These are phyloP conservation scores for Coleophoma cylindrospora DNA, from an alignment of 2,329 filamentous ascomycete species.

Conservation along the genomic window DNA sequence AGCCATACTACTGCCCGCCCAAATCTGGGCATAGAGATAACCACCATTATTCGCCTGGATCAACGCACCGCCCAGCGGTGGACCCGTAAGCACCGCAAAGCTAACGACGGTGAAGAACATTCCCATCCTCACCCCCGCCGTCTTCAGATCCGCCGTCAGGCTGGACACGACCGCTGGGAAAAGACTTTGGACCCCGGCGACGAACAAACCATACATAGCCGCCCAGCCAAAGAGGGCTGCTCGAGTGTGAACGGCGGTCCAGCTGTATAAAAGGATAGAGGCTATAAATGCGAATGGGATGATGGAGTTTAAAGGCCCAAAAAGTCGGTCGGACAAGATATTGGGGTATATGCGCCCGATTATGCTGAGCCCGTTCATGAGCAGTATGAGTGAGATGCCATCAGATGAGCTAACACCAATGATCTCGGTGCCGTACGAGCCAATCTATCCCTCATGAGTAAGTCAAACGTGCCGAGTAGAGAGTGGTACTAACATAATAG, in stretches of 20 bases:
- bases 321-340: slow-evolving; percentile 39
- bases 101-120: slow-evolving; percentile 46
- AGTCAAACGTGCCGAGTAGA: neutral
- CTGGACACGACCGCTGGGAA: slow-evolving; percentile 42
- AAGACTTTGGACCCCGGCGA: slow-evolving; percentile 40
- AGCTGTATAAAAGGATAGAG: slow-evolving; percentile 31
- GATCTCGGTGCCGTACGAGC: slow-evolving; percentile 23
- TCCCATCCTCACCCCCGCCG: slow-evolving; percentile 44
- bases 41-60: slow-evolving; percentile 34
- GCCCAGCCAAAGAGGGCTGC: slow-evolving; percentile 40
- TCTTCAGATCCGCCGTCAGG: slow-evolving; percentile 43
- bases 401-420: slow-evolving; percentile 29
- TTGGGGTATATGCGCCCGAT: slow-evolving; percentile 43
- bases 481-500: slow-evolving; percentile 27
- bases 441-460: slow-evolving; percentile 1
- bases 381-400: slow-evolving; percentile 38
- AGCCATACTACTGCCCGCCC: neutral
- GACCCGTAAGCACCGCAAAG: slow-evolving; percentile 43
- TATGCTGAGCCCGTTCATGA: slow-evolving; percentile 49
- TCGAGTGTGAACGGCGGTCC: slow-evolving; percentile 37
- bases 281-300: slow-evolving; percentile 28
- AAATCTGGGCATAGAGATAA: slow-evolving; percentile 39
- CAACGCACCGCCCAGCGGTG: slow-evolving; percentile 45
- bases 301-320: slow-evolving; percentile 46
- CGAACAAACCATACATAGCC: slow-evolving; percentile 40